Evolutionary conservation across 2,329 filamentous ascomycete genomes (phyloP).

Genomic region (Colletotrichum eleusines): DNA sequence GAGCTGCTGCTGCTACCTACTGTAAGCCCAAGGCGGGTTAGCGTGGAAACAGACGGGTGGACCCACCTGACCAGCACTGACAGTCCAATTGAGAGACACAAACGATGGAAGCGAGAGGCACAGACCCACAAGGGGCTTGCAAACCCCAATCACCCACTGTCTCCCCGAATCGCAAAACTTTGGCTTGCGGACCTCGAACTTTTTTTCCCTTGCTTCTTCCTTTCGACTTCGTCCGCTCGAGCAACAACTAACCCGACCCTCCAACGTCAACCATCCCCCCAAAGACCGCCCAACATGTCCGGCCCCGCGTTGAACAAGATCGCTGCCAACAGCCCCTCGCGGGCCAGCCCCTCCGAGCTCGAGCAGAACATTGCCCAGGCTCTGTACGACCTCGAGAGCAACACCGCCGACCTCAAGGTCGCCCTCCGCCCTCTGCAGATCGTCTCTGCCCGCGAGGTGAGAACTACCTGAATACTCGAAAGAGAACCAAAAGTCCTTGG

Average conservation of each 20-base stretch:
- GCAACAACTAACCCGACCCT: slow-evolving; percentile 39
- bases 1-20: no score
- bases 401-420: slow-evolving; percentile 97
- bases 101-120: not conserved
- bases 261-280: slow-evolving; percentile 44
- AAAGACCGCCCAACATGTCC: slow-evolving; percentile 68
- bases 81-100: not conserved
- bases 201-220: not conserved
- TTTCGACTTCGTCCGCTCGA: slow-evolving; percentile 36
- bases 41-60: accelerated
- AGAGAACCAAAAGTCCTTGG: not conserved
- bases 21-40: not conserved
- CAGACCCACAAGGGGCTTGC: slow-evolving; percentile 41
- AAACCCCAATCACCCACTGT: slow-evolving; percentile 44
- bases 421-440: slow-evolving; percentile 98
- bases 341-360: slow-evolving; percentile 95
- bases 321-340: slow-evolving; percentile 94
- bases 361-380: slow-evolving; percentile 97
- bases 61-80: accelerated
- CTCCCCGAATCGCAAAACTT: slow-evolving; percentile 19
- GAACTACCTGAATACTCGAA: slow-evolving; percentile 61
- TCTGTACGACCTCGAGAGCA: slow-evolving; percentile 99
- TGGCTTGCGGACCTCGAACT: not conserved
- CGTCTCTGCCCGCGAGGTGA: slow-evolving; percentile 99
- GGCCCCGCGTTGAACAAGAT: slow-evolving; percentile 94